Base-by-base conservation (phyloP, 1,139 yeast species). In the Williopsis jadinii region DNA sequence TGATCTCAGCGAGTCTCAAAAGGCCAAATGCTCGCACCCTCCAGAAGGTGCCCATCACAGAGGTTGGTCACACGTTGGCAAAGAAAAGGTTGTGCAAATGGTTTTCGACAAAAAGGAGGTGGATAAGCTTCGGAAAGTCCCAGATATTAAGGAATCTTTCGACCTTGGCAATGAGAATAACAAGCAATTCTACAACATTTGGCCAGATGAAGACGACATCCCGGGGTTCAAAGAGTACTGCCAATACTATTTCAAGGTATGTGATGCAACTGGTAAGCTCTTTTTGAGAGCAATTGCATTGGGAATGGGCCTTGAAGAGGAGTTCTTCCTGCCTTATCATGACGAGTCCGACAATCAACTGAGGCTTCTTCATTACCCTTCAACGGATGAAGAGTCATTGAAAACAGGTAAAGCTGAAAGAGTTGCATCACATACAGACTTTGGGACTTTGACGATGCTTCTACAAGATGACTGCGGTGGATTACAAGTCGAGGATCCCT, bases 51-150 rank as follows among this genome's bases (percentile, higher is more conserved):
- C 41, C 2, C 49, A 47, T 34, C 51, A 47, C 29, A 39, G 48
- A 26, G 51, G 51, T 5, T 47, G 56, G 54, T 55, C 60, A 2
- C 43, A 46, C 8, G 32, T 58, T 3, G 60, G 61, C 2, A 53
- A 54, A 38, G 60, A 57, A 38, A 59, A 54, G 34, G 62, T 56
- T 12, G 58, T 55, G n/a, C 63, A 60, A 42, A 52, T 60, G 62
- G 62, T 58, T 4, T 56, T 55, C 43, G 57, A 55, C 38, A 39
- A 49, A 31, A 41, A 40, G 6, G 53, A 52, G 32, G 42, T 51
- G 8, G 47, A 48, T 11, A 34, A 43, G 26, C 35, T 55, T 24
- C 46, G 57, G 36, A 40, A 46, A 36, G 35, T 40, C 9, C 60
- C 60, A 3, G 60, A 56, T 37, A 52, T 56, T 11, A 55, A 56